Conservation (phyloP, 1,284 basidiomycete species). For the Puccinia novopanici region DNA sequence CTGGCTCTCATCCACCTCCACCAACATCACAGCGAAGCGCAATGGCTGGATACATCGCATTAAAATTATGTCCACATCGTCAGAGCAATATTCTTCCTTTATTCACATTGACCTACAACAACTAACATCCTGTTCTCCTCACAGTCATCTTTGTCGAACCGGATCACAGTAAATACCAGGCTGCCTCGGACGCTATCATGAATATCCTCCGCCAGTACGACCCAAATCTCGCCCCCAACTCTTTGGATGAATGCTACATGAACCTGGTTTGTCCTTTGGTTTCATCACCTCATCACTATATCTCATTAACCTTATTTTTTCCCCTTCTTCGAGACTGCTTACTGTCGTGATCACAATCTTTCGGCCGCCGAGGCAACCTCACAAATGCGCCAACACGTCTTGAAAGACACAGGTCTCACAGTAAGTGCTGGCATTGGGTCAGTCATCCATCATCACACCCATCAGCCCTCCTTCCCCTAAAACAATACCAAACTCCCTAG, state of each 20-base stretch:
- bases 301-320: neutral
- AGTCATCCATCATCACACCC: neutral
- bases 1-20: neutral
- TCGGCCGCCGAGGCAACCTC: slow-evolving; percentile 19
- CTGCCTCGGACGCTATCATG: slow-evolving; percentile 33
- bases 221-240: slow-evolving; percentile 24
- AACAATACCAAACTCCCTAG: neutral
- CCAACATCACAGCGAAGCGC: slow-evolving; percentile 31
- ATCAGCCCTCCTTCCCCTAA: neutral
- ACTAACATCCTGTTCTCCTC: neutral
- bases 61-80: slow-evolving; percentile 40
- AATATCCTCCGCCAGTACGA: slow-evolving; percentile 32
- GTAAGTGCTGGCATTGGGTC: slow-evolving; percentile 35
- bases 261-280: slow-evolving; percentile 9
- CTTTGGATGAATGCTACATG: slow-evolving; percentile 38
- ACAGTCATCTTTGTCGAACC: slow-evolving; percentile 30
- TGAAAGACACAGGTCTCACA: slow-evolving; percentile 12
- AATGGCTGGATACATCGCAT: slow-evolving; percentile 31
- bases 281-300: neutral
- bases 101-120: neutral
- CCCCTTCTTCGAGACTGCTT: neutral
- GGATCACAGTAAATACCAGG: slow-evolving; percentile 24
- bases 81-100: neutral
- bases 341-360: slow-evolving; percentile 25
- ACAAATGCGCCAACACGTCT: slow-evolving; percentile 22